These are phyloP conservation scores for Cladophialophora exuberans DNA, from an alignment of 2,329 filamentous ascomycete species.

Conservation along the genomic window DNA sequence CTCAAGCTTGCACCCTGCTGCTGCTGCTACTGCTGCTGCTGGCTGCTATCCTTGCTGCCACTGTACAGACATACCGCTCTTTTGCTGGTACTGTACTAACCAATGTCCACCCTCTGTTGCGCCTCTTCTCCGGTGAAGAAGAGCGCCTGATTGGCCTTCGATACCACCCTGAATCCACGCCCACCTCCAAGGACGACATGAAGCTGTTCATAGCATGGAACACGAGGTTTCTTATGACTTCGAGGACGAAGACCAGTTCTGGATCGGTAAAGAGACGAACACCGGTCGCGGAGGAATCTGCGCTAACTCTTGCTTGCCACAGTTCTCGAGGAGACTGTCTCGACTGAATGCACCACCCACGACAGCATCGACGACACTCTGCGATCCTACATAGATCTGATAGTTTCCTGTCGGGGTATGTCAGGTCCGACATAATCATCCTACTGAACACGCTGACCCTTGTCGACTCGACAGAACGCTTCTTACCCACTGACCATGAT, in stretches of 20 bases:
- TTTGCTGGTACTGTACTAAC: not conserved
- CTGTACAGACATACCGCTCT: no score
- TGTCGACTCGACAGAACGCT: conserved; percentile 24
- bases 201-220: conserved; percentile 59
- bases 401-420: conserved; percentile 69
- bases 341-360: conserved; percentile 61
- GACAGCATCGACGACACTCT: conserved; percentile 81
- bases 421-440: not conserved
- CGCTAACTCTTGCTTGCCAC: conserved; percentile 18
- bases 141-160: conserved; percentile 11
- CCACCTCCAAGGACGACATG: conserved; percentile 39
- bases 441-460: conserved; percentile 9
- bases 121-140: conserved; percentile 17
- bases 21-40: not conserved
- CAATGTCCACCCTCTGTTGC: conserved; percentile 3
- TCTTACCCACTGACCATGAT: conserved; percentile 73
- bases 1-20: not conserved
- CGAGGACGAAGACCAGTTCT: conserved; percentile 84
- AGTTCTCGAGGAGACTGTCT: conserved; percentile 71
- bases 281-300: not conserved
- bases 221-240: conserved; percentile 66
- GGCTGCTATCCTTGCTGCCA: not conserved
- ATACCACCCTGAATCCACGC: not conserved
- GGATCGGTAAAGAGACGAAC: conserved; percentile 67
- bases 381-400: conserved; percentile 79